These are phyloP conservation scores for Blastobotrys serpentis DNA, from an alignment of 1,139 yeast genomes.

Conservation along the genomic window DNA sequence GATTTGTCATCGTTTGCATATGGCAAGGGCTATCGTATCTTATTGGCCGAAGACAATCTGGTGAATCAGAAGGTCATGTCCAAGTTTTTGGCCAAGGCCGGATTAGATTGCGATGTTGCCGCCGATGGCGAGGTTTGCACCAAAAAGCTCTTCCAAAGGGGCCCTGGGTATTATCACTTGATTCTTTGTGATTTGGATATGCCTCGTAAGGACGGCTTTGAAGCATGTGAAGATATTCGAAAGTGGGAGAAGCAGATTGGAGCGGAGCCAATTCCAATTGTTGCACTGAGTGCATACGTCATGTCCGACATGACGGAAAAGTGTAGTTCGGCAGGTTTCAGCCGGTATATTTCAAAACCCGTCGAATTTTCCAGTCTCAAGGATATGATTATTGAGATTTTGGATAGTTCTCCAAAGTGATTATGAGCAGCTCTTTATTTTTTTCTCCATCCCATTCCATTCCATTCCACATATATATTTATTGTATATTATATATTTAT, in stretches of 20 bases:
- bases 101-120: conserved; percentile 69
- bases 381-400: conserved; percentile 22
- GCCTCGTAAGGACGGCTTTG: conserved; percentile 86
- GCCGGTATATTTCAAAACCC: conserved; percentile 75
- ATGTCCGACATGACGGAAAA: conserved; percentile 79
- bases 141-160: conserved; percentile 46
- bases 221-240: conserved; percentile 72
- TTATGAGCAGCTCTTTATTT: no score
- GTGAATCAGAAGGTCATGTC: conserved; percentile 87
- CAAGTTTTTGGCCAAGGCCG: conserved; percentile 71
- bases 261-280: conserved; percentile 69
- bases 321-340: conserved; percentile 74
- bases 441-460: no score
- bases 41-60: conserved; percentile 84
- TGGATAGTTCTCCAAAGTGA: no score
- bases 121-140: conserved; percentile 70
- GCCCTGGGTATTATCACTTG: conserved; percentile 52
- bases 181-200: conserved; percentile 80
- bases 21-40: conserved; percentile 46
- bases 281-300: conserved; percentile 80
- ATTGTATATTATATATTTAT: background rate
- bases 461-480: background rate
- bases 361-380: conserved; percentile 35
- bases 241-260: conserved; percentile 69
- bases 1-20: conserved; percentile 41